Evolutionary conservation across 2,329 filamentous ascomycete species (phyloP).

Genomic region (Neofusicoccum cordaticola): DNA sequence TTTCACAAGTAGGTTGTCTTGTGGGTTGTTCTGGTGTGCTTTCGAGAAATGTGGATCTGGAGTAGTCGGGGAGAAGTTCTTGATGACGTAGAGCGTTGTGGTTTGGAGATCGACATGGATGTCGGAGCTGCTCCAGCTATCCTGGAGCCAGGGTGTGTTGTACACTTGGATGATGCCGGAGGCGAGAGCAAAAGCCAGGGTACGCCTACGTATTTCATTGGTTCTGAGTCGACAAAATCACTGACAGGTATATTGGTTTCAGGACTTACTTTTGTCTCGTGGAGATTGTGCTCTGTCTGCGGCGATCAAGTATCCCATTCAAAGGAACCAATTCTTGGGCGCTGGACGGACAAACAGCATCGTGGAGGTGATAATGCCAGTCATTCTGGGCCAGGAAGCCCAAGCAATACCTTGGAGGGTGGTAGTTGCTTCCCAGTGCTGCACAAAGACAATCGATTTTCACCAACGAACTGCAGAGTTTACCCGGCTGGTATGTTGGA

Average conservation of each 20-base stretch:
- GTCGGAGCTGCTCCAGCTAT: conserved; percentile 13
- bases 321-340: neutral
- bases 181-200: conserved; percentile 18
- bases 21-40: neutral
- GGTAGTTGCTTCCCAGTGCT: neutral
- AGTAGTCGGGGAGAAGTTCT: neutral
- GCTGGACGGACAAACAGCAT: neutral
- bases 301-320: neutral
- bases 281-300: neutral
- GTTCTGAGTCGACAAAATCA: too few species aligned
- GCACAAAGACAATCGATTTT: neutral
- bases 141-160: conserved; percentile 19
- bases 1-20: conserved; percentile 8
- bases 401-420: neutral
- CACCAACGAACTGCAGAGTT: neutral
- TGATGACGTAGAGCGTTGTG: neutral
- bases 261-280: neutral
- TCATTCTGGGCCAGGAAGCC: conserved; percentile 4
- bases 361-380: conserved; percentile 14
- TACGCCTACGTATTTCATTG: conserved; percentile 1
- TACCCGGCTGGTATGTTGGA: neutral
- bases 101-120: neutral
- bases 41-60: neutral
- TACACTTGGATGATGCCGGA: conserved; percentile 20
- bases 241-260: too few species aligned